Evolutionary conservation across 2,329 filamentous ascomycete species (phyloP).

Genomic region (Arthrobotrys pseudoclavata): DNA sequence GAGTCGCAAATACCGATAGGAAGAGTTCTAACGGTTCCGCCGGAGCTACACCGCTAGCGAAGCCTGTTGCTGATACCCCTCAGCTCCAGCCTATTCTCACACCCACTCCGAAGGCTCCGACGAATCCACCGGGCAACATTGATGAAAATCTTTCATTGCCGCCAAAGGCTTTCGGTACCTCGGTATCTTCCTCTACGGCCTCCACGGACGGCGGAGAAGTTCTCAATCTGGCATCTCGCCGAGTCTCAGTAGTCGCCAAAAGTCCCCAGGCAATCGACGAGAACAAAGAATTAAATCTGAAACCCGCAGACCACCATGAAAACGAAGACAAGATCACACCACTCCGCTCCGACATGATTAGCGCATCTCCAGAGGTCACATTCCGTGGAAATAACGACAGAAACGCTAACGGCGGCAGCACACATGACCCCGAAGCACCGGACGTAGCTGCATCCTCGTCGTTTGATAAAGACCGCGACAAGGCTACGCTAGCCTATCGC

Average conservation of each 20-base stretch:
- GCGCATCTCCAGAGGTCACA: conserved; percentile 24
- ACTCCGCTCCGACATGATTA: conserved; percentile 39
- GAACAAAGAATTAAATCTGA: conserved; percentile 40
- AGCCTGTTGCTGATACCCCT: conserved; percentile 60
- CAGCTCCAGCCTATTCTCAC: conserved; percentile 58
- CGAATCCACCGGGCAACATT: conserved; percentile 51
- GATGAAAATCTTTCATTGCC: conserved; percentile 61
- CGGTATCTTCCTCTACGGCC: conserved; percentile 61
- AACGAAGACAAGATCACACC: conserved; percentile 56
- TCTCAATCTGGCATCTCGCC: conserved; percentile 34
- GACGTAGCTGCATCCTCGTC: conserved; percentile 41
- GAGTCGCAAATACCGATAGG: conserved; percentile 44
- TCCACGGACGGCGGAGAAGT: conserved; percentile 62
- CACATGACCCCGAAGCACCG: conserved; percentile 42
- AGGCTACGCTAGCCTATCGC: conserved; percentile 29
- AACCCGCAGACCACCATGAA: conserved; percentile 36
- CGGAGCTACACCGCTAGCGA: conserved; percentile 50
- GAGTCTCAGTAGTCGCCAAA: conserved; percentile 41
- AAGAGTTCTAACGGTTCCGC: conserved; percentile 50
- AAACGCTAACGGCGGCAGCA: conserved; percentile 28
- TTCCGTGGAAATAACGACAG: conserved; percentile 40
- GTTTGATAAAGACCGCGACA: conserved; percentile 46
- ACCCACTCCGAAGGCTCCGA: conserved; percentile 57
- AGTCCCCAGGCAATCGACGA: conserved; percentile 42
- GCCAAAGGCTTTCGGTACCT: conserved; percentile 62